phyloP scores from a whole-genome alignment of 1,284 basidiomycete genomes.

The Volvariella volvacea region DNA sequence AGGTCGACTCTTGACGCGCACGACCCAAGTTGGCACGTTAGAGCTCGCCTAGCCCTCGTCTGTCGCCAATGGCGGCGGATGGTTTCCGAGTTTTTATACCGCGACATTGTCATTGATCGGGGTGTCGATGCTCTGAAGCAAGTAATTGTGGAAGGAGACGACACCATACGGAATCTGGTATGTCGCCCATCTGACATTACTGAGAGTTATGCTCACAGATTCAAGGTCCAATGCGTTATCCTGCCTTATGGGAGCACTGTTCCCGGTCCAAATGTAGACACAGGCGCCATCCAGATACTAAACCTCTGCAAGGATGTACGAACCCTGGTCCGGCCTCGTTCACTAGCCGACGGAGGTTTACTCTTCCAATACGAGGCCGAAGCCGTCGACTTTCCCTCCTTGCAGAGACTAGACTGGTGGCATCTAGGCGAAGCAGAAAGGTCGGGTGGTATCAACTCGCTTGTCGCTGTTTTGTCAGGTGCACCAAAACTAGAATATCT shows the following conservation, averaged over 20 bases:
- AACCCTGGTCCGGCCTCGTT: constrained; percentile 46
- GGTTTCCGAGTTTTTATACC: constrained; percentile 40
- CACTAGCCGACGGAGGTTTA: constrained; percentile 18
- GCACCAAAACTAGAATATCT: constrained; percentile 54
- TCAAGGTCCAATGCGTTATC: constrained; percentile 45
- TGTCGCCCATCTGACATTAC: too few species aligned
- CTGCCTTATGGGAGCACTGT: constrained; percentile 50
- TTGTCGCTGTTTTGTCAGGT: constrained; percentile 41
- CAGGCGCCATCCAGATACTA: constrained; percentile 36
- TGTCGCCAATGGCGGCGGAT: constrained; percentile 49
- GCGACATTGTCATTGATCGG: constrained; percentile 39
- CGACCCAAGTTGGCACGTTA: constrained; percentile 20
- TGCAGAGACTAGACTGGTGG: constrained; percentile 66
- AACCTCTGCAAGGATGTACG: constrained; percentile 42
- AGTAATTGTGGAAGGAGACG: constrained; percentile 1
- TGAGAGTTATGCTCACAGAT: constrained; percentile 11
- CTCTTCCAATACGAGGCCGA: constrained; percentile 49
- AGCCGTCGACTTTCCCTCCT: constrained; percentile 36
- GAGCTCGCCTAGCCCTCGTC: constrained; percentile 40
- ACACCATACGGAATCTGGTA: too few species aligned
- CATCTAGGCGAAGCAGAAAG: constrained; percentile 51
- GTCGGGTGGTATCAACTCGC: constrained; percentile 59
- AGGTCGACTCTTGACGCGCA: constrained; percentile 16
- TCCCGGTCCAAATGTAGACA: constrained; percentile 26
- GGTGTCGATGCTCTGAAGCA: constrained; percentile 23